phyloP scores from a whole-genome alignment of 768 basidiomycete species.

The Collybia sordida region DNA sequence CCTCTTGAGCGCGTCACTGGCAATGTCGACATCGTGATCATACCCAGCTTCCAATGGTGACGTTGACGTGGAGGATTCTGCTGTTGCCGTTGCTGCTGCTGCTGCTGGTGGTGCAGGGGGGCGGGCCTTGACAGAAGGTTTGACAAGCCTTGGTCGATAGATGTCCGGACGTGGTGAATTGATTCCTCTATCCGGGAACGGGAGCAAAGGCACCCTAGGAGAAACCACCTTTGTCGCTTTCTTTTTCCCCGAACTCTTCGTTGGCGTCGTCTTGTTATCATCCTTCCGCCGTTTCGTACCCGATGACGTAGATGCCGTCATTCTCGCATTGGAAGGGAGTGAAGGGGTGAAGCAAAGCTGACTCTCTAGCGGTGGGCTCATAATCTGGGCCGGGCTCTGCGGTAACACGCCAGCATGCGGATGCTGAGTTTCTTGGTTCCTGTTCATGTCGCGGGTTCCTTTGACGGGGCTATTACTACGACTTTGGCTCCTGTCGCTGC shows the following conservation, averaged over 20 bases:
- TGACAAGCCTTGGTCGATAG: conserved; percentile 10
- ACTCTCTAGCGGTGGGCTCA: conserved; percentile 55
- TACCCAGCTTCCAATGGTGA: neutral
- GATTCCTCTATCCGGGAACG: conserved; percentile 6
- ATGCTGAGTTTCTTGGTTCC: neutral
- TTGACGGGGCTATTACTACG: conserved; percentile 25
- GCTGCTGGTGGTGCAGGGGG: conserved; percentile 5
- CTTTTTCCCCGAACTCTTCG: conserved; percentile 1
- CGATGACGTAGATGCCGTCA: neutral
- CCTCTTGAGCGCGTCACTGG: conserved; percentile 24
- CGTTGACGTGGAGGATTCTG: neutral
- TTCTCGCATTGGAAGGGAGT: conserved; percentile 8
- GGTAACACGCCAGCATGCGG: conserved; percentile 34
- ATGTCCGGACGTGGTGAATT: conserved; percentile 13
- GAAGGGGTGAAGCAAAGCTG: conserved; percentile 53
- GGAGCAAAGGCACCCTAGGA: conserved; percentile 1
- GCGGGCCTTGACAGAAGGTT: neutral
- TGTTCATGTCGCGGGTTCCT: neutral
- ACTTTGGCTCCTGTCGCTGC: conserved; percentile 23
- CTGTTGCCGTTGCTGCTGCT: conserved; percentile 2
- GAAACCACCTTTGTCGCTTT: conserved; percentile 5
- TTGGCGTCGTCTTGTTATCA: neutral
- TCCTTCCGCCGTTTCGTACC: neutral
- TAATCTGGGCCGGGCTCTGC: conserved; percentile 55
- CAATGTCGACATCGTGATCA: conserved; percentile 10